These are phyloP conservation scores for Candida succiphila DNA, from an alignment of 805 yeast genomes.

Conservation along the genomic window DNA sequence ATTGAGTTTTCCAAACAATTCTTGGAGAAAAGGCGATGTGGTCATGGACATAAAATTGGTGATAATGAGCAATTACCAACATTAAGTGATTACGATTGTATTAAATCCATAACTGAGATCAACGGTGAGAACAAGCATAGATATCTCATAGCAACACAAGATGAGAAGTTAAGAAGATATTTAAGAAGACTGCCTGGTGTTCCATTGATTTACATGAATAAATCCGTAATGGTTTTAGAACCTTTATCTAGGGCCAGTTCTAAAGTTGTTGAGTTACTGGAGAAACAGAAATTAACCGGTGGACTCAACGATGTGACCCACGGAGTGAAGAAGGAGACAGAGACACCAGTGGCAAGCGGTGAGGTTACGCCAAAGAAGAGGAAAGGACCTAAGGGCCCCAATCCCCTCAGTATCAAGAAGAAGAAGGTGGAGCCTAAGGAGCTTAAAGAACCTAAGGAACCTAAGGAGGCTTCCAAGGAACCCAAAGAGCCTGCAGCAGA, in stretches of 20 bases:
- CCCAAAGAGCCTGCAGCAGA: not conserved
- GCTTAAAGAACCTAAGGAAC: too few relatives aligned
- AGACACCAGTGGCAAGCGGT: conserved; percentile 9
- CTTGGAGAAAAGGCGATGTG: conserved; percentile 85
- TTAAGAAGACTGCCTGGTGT: conserved; percentile 80
- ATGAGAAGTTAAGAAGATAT: conserved; percentile 53
- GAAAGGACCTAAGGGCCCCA: conserved; percentile 74
- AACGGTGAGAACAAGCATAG: conserved; percentile 82
- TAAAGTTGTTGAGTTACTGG: conserved; percentile 37
- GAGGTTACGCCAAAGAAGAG: conserved; percentile 28
- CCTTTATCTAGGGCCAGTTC: conserved; percentile 73
- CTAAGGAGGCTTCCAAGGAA: conserved; percentile 1
- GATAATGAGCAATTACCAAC: too few relatives aligned
- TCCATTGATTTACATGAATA: conserved; percentile 77
- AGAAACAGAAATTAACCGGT: conserved; percentile 55
- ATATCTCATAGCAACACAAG: conserved; percentile 81
- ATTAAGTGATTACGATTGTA: conserved; percentile 62
- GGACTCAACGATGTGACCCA: conserved; percentile 65
- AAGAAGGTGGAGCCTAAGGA: conserved; percentile 29
- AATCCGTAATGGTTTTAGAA: conserved; percentile 95
- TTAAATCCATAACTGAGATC: conserved; percentile 55
- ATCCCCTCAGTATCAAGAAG: conserved; percentile 84
- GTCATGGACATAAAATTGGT: too few relatives aligned
- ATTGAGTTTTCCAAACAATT: conserved; percentile 71
- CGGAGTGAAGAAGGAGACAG: conserved; percentile 25